Conservation (phyloP, 352 stramenopile species). For the Phytophthora ohioensis region DNA sequence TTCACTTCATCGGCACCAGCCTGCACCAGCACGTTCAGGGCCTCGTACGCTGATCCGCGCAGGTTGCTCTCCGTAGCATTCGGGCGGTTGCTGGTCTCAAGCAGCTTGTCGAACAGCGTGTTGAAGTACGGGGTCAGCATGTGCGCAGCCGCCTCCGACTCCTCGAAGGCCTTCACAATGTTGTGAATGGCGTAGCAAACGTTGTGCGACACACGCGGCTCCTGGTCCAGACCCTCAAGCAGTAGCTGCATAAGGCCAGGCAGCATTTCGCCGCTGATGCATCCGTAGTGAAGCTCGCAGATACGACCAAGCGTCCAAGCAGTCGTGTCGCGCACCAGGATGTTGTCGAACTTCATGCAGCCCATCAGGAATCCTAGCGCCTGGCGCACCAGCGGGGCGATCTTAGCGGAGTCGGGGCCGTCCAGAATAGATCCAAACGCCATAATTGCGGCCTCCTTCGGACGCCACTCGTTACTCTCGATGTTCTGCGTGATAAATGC, state of each 20-base stretch:
- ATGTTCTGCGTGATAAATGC: constrained; percentile 96
- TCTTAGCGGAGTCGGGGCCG: constrained; percentile 90
- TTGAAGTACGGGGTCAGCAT: constrained; percentile 94
- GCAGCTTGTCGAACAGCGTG: constrained; percentile 92
- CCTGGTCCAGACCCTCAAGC: constrained; percentile 83
- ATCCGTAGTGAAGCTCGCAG: constrained; percentile 94
- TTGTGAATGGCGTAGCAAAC: constrained; percentile 98
- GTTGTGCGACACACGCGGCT: constrained; percentile 94
- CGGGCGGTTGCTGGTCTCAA: constrained; percentile 90
- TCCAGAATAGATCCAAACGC: constrained; percentile 97
- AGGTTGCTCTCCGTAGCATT: constrained; percentile 93
- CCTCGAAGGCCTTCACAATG: constrained; percentile 94
- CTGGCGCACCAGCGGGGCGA: constrained; percentile 92
- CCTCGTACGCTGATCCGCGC: constrained; percentile 93
- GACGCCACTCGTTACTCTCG: constrained; percentile 93
- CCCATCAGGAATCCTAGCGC: constrained; percentile 94
- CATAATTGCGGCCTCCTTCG: constrained; percentile 97
- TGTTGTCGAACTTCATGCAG: constrained; percentile 91
- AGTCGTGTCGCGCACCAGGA: constrained; percentile 96
- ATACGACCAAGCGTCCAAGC: constrained; percentile 97
- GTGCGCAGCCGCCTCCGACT: constrained; percentile 74
- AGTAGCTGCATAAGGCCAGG: constrained; percentile 90
- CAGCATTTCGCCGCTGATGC: constrained; percentile 92
- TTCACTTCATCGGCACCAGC: constrained; percentile 79
- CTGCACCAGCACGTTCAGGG: constrained; percentile 94